Conservation (phyloP, 2,329 filamentous ascomycete genomes). For the Calonectria pseudoreteaudii region DNA sequence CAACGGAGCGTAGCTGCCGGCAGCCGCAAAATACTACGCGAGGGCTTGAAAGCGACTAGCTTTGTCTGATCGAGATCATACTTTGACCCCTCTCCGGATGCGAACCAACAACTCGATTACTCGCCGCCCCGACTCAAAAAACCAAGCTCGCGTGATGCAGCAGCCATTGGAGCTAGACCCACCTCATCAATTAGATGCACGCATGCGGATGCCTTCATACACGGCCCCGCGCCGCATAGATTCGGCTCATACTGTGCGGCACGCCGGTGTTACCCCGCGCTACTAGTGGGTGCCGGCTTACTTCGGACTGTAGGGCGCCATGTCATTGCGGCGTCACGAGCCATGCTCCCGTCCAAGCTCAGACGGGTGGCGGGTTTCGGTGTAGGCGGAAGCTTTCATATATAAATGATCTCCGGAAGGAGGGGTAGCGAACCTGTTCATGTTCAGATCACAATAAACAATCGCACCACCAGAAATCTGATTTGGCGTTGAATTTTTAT, state of each 20-base stretch:
- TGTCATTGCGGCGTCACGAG: background rate
- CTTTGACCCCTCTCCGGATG: background rate
- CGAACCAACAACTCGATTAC: background rate
- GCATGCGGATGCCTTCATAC: background rate
- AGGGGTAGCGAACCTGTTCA: background rate
- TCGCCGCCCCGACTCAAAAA: background rate
- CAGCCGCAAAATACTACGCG: background rate
- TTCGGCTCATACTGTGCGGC: background rate
- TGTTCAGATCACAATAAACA: background rate
- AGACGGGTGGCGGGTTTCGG: background rate
- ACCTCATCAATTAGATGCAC: background rate
- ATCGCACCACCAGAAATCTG: background rate
- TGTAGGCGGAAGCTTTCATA: background rate
- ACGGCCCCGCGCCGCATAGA: constrained; percentile 3
- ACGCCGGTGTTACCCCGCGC: constrained; percentile 6
- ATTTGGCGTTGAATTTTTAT: background rate
- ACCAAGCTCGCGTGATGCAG: background rate
- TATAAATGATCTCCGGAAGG: background rate
- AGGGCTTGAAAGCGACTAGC: background rate
- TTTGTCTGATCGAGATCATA: background rate
- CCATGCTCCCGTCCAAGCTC: background rate
- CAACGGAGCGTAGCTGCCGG: background rate
- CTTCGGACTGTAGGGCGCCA: constrained; percentile 18
- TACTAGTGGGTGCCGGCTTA: background rate
- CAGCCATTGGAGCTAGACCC: background rate